Evolutionary conservation across 495 filamentous ascomycete genomes (phyloP), one percentile per base, ranked within the genome.

Genomic region (Lasiosphaeria ovina): DNA sequence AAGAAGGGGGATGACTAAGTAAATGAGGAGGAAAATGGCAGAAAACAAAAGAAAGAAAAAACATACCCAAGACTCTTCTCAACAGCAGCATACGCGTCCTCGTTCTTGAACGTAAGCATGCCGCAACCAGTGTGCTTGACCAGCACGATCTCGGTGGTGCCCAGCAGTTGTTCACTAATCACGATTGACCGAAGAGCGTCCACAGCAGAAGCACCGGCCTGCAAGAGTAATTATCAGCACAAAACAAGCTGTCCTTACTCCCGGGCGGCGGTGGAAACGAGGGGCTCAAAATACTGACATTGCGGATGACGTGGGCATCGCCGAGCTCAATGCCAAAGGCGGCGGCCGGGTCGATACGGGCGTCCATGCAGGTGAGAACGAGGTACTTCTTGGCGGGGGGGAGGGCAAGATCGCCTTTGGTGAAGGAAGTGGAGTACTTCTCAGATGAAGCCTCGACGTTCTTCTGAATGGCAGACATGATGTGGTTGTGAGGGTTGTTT

Each of bases 81-180:
- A 7, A 93, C 83, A 40, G 86, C 65, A 1, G 35, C 68, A 3
- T 81, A 79, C 14, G 87, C 83, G 57, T 83, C 84, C 57, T 81
- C 79, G 59, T 93, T 90, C 4, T 78, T 79, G 65, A 93, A 95
- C 0, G 85, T 91, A 45, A 92, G 66, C 91, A 94, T 94, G 34
- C 91, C 90, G 65, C 91, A 95, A 5, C 86, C 87, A 6, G 83
- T 87, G 55, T 95, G 89, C 74, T 96, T 93, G 59, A 95, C 76
- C 24, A 95, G 64, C 34, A 93, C 64, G 36, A 95, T 85, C 66
- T 92, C 90, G 0, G 76, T 79, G 0, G 91, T 96, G n/a, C 86
- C 89, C 7, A 95, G 82, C 4, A 93, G 77, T 70, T 95, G 90
- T 77, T 95, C 78, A 4, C 87, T 90, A 64, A 95, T 92, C 42